phyloP scores from a whole-genome alignment of 306 rosid genomes.

The Lupinus albus region DNA sequence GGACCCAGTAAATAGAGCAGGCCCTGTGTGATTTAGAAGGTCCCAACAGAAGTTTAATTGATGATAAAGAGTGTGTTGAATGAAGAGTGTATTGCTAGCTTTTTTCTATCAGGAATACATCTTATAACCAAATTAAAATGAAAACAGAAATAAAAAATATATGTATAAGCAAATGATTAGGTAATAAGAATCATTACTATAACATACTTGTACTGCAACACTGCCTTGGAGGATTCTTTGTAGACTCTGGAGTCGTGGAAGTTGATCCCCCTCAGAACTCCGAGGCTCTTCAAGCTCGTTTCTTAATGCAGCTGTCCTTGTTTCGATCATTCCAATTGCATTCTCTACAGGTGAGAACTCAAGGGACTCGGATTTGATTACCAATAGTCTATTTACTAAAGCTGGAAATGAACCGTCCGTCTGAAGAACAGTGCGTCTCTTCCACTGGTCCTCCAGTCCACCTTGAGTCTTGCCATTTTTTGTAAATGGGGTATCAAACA shows the following conservation, averaged over 20 bases:
- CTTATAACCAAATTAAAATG: not conserved
- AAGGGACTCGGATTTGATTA: slow-evolving; percentile 85
- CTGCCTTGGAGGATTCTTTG: slow-evolving; percentile 99
- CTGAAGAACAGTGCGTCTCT: slow-evolving; percentile 91
- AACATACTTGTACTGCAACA: slow-evolving; percentile 91
- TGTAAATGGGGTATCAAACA: slow-evolving; percentile 96
- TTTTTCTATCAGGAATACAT: not conserved
- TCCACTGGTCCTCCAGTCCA: slow-evolving; percentile 98
- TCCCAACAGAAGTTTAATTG: too few relatives aligned
- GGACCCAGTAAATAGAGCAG: too few relatives aligned
- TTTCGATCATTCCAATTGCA: slow-evolving; percentile 99
- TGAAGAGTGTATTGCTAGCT: too few relatives aligned
- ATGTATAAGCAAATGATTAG: not conserved
- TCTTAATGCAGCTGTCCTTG: slow-evolving; percentile 91
- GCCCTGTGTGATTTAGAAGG: too few relatives aligned
- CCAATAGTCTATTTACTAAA: slow-evolving; percentile 86
- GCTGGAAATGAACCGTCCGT: slow-evolving; percentile 99
- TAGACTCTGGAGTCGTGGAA: slow-evolving; percentile 92
- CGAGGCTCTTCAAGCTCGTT: slow-evolving; percentile 99
- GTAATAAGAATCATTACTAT: slow-evolving; percentile 13
- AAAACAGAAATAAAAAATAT: not conserved
- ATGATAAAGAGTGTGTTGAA: too few relatives aligned
- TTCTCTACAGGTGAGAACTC: slow-evolving; percentile 98
- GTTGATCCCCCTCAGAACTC: slow-evolving; percentile 97
- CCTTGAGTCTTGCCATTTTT: slow-evolving; percentile 97